These are phyloP conservation scores for Aspergillus pseudotamarii DNA, from an alignment of 2,329 filamentous ascomycete species.

Conservation along the genomic window DNA sequence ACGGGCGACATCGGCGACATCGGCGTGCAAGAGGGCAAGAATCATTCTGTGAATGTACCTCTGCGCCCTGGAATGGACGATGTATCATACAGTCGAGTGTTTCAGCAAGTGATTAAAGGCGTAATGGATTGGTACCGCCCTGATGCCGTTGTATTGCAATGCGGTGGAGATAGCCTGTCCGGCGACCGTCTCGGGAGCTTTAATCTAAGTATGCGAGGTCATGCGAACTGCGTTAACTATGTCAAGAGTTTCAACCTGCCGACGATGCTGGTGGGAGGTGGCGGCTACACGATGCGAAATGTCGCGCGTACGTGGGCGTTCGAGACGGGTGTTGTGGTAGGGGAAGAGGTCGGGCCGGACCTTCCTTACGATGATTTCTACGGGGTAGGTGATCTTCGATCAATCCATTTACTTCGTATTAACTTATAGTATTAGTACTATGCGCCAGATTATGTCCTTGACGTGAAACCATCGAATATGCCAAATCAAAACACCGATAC, in stretches of 20 bases:
- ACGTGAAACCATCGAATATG: not conserved
- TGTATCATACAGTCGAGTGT: constrained; percentile 67
- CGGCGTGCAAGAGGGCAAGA: constrained; percentile 65
- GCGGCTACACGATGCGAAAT: constrained; percentile 71
- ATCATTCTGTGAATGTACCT: constrained; percentile 71
- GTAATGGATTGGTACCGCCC: constrained; percentile 72
- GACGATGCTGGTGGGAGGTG: constrained; percentile 67
- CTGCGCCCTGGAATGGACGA: constrained; percentile 71
- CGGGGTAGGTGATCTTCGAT: constrained; percentile 49
- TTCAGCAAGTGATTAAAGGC: constrained; percentile 67
- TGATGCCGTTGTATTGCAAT: constrained; percentile 69
- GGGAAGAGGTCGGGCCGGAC: constrained; percentile 75
- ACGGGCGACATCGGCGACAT: constrained; percentile 71
- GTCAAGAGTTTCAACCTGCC: constrained; percentile 71
- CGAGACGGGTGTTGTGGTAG: constrained; percentile 82
- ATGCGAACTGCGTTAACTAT: constrained; percentile 70
- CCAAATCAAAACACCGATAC: constrained; percentile 1
- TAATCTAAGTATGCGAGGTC: constrained; percentile 70
- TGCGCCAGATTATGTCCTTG: not conserved
- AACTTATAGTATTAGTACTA: not conserved
- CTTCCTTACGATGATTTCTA: constrained; percentile 98
- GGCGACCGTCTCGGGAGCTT: constrained; percentile 70
- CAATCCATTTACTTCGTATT: not conserved
- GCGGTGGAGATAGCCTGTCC: constrained; percentile 68
- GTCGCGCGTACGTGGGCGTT: constrained; percentile 64